A percentile compares a stretch with the other conserved stretches of the same genome.
phyloP scores from a whole-genome alignment of 2,329 filamentous ascomycete genomes.

The Emmonsia crescens region DNA sequence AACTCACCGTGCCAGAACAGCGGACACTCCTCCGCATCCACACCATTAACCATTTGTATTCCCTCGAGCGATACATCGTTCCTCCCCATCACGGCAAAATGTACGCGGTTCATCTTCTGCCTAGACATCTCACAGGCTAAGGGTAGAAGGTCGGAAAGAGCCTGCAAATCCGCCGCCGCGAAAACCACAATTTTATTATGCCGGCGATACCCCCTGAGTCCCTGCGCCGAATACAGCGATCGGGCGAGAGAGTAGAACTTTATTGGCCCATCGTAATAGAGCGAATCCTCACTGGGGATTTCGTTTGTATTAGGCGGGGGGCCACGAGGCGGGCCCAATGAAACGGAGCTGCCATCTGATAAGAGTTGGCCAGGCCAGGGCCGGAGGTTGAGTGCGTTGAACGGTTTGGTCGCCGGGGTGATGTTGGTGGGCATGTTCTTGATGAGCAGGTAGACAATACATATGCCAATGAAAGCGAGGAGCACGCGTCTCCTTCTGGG shows the following conservation, averaged over 20 bases:
- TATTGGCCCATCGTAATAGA: conserved; percentile 58
- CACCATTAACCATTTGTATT: conserved; percentile 65
- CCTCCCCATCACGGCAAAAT: conserved; percentile 68
- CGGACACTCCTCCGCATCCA: conserved; percentile 56
- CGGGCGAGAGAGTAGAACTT: conserved; percentile 54
- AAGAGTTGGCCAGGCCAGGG: neutral
- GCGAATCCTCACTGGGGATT: conserved; percentile 18
- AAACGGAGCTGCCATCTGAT: neutral
- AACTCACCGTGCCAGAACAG: conserved; percentile 48
- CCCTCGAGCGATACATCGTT: conserved; percentile 58
- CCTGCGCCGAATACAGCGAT: conserved; percentile 51
- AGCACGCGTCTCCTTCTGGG: conserved; percentile 41
- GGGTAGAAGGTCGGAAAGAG: conserved; percentile 61
- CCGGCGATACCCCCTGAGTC: conserved; percentile 41
- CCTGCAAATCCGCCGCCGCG: conserved; percentile 62
- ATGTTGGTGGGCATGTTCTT: conserved; percentile 14
- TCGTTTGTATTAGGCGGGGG: conserved; percentile 10
- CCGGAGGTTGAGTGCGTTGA: neutral
- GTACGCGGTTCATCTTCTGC: conserved; percentile 60
- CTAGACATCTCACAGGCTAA: conserved; percentile 78
- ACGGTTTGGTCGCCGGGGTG: neutral
- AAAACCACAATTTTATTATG: conserved; percentile 67
- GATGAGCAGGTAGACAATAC: conserved; percentile 53
- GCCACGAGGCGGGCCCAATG: conserved; percentile 7
- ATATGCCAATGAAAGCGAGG: conserved; percentile 37